Conservation (phyloP, 257 asterid genomes). For the Solanum chaucha region DNA sequence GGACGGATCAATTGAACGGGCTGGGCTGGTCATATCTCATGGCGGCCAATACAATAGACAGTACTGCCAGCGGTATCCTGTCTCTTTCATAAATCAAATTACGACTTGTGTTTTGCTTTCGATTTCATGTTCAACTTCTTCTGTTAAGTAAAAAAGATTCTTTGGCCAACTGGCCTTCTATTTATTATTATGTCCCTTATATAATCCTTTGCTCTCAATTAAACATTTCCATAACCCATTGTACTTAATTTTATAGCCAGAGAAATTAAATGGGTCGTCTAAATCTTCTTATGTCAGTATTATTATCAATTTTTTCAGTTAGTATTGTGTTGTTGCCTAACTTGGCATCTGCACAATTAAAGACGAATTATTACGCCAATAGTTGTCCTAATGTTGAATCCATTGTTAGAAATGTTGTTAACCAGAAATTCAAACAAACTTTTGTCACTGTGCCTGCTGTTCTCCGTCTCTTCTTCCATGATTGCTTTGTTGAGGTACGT, state of each 20-base stretch:
- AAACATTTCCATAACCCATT: neutral
- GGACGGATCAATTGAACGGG: neutral
- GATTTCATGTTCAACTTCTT: neutral
- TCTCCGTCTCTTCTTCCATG: slow-evolving; percentile 82
- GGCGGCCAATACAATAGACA: neutral
- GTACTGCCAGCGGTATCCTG: neutral
- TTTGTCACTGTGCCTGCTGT: slow-evolving; percentile 57
- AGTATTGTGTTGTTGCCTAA: slow-evolving; percentile 9
- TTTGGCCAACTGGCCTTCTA: neutral
- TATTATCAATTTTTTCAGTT: slow-evolving; percentile 14
- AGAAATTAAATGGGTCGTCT: slow-evolving; percentile 25
- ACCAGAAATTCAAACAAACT: slow-evolving; percentile 47
- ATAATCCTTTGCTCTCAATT: neutral
- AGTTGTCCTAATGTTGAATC: slow-evolving; percentile 65
- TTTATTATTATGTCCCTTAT: neutral
- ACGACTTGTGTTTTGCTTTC: neutral
- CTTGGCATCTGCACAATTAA: slow-evolving; percentile 39
- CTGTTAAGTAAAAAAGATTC: neutral
- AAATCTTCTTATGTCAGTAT: neutral
- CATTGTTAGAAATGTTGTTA: slow-evolving; percentile 44
- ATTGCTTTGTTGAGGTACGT: slow-evolving; percentile 56
- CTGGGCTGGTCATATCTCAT: neutral
- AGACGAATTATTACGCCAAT: slow-evolving; percentile 33
- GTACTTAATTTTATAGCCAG: neutral
- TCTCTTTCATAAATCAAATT: neutral